A percentile compares a stretch with the other conserved stretches of the same genome.
phyloP scores from a whole-genome alignment of 305 asterid genomes.

The Rubia tinctorum region DNA sequence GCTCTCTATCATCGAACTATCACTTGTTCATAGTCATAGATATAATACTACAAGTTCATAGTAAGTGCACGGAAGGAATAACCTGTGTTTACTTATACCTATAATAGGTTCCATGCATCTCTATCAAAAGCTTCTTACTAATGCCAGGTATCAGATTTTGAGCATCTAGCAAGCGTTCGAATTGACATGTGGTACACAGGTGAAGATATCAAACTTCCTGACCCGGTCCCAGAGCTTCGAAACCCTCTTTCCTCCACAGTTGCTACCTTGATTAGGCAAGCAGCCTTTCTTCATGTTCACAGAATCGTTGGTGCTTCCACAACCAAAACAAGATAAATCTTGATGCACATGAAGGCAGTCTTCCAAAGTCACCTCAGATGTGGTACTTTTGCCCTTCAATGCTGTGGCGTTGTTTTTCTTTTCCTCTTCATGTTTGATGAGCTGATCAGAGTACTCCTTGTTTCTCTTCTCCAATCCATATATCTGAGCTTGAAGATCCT shows the following conservation, averaged over 20 bases:
- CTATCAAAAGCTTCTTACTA: constrained; percentile 4
- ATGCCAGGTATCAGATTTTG: not conserved
- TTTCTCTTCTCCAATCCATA: constrained; percentile 32
- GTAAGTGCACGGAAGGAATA: not conserved
- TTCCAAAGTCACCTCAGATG: constrained; percentile 15
- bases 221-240: constrained; percentile 63
- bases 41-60: not conserved
- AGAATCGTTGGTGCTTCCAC: not conserved
- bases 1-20: not conserved
- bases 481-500: constrained; percentile 43
- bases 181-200: constrained; percentile 47
- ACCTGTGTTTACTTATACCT: not conserved
- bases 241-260: constrained; percentile 28
- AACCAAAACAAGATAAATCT: constrained; percentile 15
- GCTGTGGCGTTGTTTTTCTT: constrained; percentile 14
- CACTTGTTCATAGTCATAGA: not conserved
- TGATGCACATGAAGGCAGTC: constrained; percentile 19
- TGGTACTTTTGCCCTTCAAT: not conserved
- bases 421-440: constrained; percentile 25
- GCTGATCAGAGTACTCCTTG: constrained; percentile 29
- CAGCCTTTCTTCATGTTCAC: constrained; percentile 3
- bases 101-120: constrained; percentile 5
- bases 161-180: constrained; percentile 27
- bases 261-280: not conserved
- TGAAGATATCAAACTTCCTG: constrained; percentile 63